Conservation (phyloP, 2,329 filamentous ascomycete genomes). For the Lachnellula arida region DNA sequence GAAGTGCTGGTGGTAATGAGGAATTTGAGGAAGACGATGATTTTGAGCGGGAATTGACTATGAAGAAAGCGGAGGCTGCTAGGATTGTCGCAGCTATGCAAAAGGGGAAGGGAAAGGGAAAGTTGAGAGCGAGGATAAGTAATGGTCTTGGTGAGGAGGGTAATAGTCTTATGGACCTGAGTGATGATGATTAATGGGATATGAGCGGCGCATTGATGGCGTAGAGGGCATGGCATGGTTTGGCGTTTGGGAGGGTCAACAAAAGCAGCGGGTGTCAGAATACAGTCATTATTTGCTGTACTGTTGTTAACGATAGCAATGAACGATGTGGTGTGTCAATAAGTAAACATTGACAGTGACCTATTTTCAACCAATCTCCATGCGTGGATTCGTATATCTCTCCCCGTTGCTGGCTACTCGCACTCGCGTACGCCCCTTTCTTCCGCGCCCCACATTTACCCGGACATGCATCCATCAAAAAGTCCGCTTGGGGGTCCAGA, state of each 20-base stretch:
- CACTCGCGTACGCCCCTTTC: not conserved
- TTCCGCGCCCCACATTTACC: not conserved
- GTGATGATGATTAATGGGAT: conserved; percentile 44
- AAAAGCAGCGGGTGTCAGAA: not conserved
- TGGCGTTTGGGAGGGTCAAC: conserved; percentile 7
- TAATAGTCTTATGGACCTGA: conserved; percentile 52
- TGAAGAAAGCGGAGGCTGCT: conserved; percentile 43
- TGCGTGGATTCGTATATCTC: not conserved
- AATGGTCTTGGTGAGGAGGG: conserved; percentile 32
- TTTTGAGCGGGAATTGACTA: conserved; percentile 50
- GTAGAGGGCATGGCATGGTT: not conserved
- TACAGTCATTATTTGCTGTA: not conserved
- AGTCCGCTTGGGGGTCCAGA: not conserved
- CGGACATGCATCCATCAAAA: not conserved
- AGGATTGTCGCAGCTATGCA: conserved; percentile 23
- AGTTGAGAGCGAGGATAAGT: conserved; percentile 35
- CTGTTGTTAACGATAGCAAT: not conserved
- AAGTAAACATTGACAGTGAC: not conserved
- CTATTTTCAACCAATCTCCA: not conserved
- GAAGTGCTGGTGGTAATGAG: conserved; percentile 22
- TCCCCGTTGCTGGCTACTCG: not conserved
- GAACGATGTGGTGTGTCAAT: not conserved
- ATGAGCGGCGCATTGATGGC: conserved; percentile 8
- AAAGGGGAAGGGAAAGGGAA: conserved; percentile 40
- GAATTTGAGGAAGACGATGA: conserved; percentile 46